Conservation (phyloP, 345 rosid species). For the Punica granatum region DNA sequence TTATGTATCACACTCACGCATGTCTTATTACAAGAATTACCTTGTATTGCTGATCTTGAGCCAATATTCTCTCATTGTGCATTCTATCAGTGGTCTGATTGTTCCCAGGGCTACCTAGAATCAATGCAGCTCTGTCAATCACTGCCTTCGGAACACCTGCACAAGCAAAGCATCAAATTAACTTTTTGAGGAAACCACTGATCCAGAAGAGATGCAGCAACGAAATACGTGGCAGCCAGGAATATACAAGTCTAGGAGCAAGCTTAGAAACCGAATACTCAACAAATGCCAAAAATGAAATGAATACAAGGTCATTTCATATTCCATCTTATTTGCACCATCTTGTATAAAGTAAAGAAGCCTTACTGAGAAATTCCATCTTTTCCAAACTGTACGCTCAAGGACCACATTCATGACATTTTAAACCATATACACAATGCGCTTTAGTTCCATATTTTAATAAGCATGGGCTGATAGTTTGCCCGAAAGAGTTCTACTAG, state of each 20-base stretch:
- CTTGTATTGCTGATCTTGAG: conserved; percentile 63
- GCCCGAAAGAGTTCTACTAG: too few relatives aligned
- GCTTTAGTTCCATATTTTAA: background rate
- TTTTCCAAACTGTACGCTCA: too few relatives aligned
- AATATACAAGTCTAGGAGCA: background rate
- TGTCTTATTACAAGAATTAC: conserved; percentile 19
- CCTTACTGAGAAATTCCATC: background rate
- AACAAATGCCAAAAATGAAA: background rate
- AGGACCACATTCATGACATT: too few relatives aligned
- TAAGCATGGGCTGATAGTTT: conserved; percentile 1
- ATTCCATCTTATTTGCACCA: background rate
- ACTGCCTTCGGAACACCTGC: conserved; percentile 81
- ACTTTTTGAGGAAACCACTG: background rate
- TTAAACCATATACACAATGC: too few relatives aligned
- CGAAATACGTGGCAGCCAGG: background rate
- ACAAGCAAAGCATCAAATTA: background rate
- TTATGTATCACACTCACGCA: background rate
- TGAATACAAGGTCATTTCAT: background rate
- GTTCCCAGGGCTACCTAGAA: conserved; percentile 48
- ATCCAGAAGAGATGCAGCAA: background rate
- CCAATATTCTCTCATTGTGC: conserved; percentile 46
- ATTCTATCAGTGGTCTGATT: conserved; percentile 39
- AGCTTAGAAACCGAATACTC: background rate
- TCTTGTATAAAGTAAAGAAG: background rate
- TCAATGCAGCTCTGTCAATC: conserved; percentile 60